A percentile compares a stretch with the other conserved stretches of the same genome.
phyloP scores from a whole-genome alignment of 148 eudicot genomes.

The Silene latifolia region DNA sequence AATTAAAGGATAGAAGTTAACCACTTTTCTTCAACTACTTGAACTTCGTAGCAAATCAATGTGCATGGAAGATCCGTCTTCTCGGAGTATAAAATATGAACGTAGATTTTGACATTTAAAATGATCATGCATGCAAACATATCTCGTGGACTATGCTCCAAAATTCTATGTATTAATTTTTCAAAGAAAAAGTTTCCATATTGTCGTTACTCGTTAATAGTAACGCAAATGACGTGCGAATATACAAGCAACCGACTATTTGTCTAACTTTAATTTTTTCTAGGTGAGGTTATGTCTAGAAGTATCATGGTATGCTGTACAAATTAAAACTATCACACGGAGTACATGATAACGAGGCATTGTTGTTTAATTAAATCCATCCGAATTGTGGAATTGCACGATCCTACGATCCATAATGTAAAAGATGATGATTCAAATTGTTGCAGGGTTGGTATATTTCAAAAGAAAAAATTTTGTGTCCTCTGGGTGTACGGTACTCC shows the following conservation, averaged over 20 bases:
- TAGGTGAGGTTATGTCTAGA: not conserved
- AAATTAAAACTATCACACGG: too few relatives aligned
- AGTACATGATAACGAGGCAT: too few relatives aligned
- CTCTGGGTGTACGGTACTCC: too few relatives aligned
- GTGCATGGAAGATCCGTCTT: not conserved
- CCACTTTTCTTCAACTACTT: conserved; percentile 2
- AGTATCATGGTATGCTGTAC: too few relatives aligned
- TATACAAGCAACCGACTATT: too few relatives aligned
- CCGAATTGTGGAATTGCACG: too few relatives aligned
- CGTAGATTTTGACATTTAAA: not conserved
- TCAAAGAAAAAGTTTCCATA: not conserved
- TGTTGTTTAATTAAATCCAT: too few relatives aligned
- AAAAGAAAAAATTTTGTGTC: too few relatives aligned
- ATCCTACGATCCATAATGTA: too few relatives aligned
- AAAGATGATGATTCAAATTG: too few relatives aligned
- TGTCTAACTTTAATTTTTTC: not conserved
- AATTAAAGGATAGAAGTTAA: not conserved
- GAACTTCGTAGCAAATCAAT: conserved; percentile 1
- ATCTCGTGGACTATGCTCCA: not conserved
- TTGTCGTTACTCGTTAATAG: not conserved
- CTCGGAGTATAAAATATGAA: not conserved
- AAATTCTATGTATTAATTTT: not conserved
- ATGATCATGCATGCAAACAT: not conserved
- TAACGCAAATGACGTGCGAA: not conserved
- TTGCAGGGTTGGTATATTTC: too few relatives aligned